Percentiles rank a stretch among this genome's conserved stretches.
Conservation (phyloP, 2,329 filamentous ascomycete species). For the Grosmannia serpens region DNA sequence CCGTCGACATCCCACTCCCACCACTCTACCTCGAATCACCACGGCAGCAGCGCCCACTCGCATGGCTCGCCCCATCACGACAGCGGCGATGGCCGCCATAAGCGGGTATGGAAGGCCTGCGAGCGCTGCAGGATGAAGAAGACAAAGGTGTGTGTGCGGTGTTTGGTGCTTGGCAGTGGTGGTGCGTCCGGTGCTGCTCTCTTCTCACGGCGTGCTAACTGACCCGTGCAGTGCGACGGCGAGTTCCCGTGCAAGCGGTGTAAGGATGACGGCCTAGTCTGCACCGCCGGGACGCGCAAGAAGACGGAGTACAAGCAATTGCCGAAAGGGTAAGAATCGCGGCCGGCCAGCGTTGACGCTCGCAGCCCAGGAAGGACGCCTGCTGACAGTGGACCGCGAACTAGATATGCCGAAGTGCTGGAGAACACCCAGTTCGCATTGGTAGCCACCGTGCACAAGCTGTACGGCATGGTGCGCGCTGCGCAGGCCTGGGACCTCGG, state of each 20-base stretch:
- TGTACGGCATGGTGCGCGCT: conserved; percentile 52
- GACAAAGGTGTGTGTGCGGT: conserved; percentile 42
- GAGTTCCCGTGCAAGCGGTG: conserved; percentile 56
- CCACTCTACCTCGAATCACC: conserved; percentile 2
- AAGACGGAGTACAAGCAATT: conserved; percentile 60
- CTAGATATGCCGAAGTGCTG: conserved; percentile 50
- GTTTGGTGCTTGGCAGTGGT: too few relatives aligned
- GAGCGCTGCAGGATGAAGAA: conserved; percentile 59
- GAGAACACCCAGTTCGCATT: conserved; percentile 55
- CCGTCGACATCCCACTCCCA: conserved; percentile 19
- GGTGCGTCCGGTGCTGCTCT: too few relatives aligned
- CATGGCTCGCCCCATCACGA: conserved; percentile 25
- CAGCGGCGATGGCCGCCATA: conserved; percentile 42
- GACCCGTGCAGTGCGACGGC: conserved; percentile 45
- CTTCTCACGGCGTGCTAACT: not conserved
- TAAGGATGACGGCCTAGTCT: conserved; percentile 53
- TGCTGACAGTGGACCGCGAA: not conserved
- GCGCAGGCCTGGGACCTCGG: conserved; percentile 48
- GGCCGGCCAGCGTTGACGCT: too few relatives aligned
- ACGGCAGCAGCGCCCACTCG: conserved; percentile 6
- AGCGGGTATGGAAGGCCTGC: conserved; percentile 56
- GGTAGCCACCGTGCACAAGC: conserved; percentile 53
- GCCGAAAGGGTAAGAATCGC: conserved; percentile 40
- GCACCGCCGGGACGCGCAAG: conserved; percentile 50
- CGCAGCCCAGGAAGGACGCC: too few relatives aligned